Evolutionary conservation across 2,329 filamentous ascomycete species (phyloP).

Genomic region (Acarospora socialis): DNA sequence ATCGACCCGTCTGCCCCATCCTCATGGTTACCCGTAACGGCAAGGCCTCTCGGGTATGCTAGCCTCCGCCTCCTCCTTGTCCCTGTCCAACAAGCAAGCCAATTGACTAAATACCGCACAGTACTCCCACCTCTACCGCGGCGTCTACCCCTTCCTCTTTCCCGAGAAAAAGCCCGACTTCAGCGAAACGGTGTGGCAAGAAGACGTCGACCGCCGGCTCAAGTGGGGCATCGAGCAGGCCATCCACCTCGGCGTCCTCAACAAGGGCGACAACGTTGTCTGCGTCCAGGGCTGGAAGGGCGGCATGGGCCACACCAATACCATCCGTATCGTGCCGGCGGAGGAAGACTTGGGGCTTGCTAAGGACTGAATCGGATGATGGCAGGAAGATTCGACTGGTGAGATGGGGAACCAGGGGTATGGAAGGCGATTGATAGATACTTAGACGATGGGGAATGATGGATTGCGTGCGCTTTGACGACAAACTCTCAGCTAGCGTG

Average conservation of each 20-base stretch:
- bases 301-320: slow-evolving; percentile 56
- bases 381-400: too few species aligned
- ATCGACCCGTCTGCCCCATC: slow-evolving; percentile 95
- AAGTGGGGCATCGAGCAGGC: slow-evolving; percentile 91
- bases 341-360: slow-evolving; percentile 23
- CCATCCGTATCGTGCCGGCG: slow-evolving; percentile 37
- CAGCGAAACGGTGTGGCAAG: slow-evolving; percentile 84
- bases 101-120: too few species aligned
- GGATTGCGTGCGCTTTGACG: too few species aligned
- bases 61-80: slow-evolving; percentile 1
- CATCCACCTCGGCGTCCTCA: slow-evolving; percentile 66
- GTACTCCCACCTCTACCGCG: slow-evolving; percentile 91
- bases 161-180: slow-evolving; percentile 91
- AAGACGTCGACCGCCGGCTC: slow-evolving; percentile 93
- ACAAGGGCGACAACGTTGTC: slow-evolving; percentile 58
- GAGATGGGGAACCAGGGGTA: too few species aligned
- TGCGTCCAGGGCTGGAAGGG: slow-evolving; percentile 56
- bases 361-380: slow-evolving; percentile 15
- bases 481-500: too few species aligned
- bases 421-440: too few species aligned
- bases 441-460: too few species aligned
- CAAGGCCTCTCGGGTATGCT: slow-evolving; percentile 55
- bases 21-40: slow-evolving; percentile 94
- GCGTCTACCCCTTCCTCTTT: slow-evolving; percentile 96
- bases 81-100: slow-evolving; percentile 12